Evolutionary conservation across 169 alveolate species (phyloP), one percentile per base, ranked within the genome.

Genomic region (Plasmodium malariae): DNA sequence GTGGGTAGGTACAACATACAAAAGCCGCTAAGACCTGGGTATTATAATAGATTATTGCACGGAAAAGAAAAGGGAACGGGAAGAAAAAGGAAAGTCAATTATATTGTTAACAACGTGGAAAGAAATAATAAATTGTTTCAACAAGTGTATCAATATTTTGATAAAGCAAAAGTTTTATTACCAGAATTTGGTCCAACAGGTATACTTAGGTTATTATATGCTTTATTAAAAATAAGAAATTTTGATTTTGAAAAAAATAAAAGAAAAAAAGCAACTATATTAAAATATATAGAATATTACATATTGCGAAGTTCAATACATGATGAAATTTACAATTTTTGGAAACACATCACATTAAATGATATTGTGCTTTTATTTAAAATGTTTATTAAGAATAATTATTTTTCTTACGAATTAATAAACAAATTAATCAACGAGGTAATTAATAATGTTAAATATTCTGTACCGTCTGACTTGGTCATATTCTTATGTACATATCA

Each of bases 131-230:
- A 30, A 68, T 49, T 83, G 17, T 83, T 67, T 43, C 19, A 51
- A n/a, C 60, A 83, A 24, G 91, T 83, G 3, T 69, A 83, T 83
- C 59, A 60, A 17, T 48, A 67, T 43, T 19, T 83, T 26, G 40
- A 83, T 30, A 83, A 83, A 30, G 71, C 91, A 6, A 59, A 49
- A 19, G 91, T 83, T 36, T 72, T 60, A 54, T 60, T 83, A 28
- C 80, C 83, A 1, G 91, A 83, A 60, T 83, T 83, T 34, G 85
- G 91, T 2, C 86, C 91, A 1, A 67, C 45, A 11, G 91, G 85
- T 54, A 51, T 83, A 26, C 43, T 83, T 37, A 34, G 91, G 14
- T 68, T 83, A 51, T 21, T 83, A 45, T 28, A 60, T 60, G 83
- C 86, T 1, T 11, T 83, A 45, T 72, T 49, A 55, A 83, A 68